Percentiles rank a stretch among this genome's conserved stretches.
Evolutionary conservation across 1,284 basidiomycete species (phyloP).

Genomic region (Trichosporon coremiiforme): DNA sequence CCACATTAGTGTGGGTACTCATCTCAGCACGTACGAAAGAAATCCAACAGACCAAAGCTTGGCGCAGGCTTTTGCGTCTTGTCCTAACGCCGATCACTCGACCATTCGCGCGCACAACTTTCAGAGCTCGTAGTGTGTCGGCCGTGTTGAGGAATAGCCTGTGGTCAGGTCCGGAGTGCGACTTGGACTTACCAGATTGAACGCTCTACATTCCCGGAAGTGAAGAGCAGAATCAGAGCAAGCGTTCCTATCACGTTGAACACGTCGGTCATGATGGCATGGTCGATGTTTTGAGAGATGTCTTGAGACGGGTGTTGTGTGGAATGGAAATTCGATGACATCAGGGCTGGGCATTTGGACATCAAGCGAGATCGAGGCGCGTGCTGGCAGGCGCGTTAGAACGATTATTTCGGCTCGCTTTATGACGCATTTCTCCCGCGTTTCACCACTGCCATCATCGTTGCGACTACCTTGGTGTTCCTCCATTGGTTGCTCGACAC

Average conservation of each 20-base stretch:
- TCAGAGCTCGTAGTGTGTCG: slow-evolving; percentile 45
- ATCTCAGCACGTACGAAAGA: slow-evolving; percentile 37
- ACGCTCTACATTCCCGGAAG: background rate
- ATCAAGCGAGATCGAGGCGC: slow-evolving; percentile 24
- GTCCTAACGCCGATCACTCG: slow-evolving; percentile 39
- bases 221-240: background rate
- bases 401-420: background rate
- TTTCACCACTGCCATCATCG: background rate
- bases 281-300: background rate
- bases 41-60: slow-evolving; percentile 43
- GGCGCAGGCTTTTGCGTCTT: slow-evolving; percentile 38
- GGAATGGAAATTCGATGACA: background rate
- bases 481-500: background rate
- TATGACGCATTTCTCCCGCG: background rate
- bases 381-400: background rate
- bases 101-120: slow-evolving; percentile 39
- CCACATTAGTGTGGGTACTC: background rate
- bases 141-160: slow-evolving; percentile 41
- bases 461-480: too few species aligned
- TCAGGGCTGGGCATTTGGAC: slow-evolving; percentile 9
- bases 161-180: slow-evolving; percentile 26
- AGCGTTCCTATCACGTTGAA: background rate
- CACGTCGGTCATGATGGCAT: slow-evolving; percentile 16
- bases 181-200: slow-evolving; percentile 21
- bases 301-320: too few species aligned